A percentile compares a stretch with the other conserved stretches of the same genome.
Conservation (phyloP, 2,329 filamentous ascomycete genomes). For the Kalaharituber pfeilii region DNA sequence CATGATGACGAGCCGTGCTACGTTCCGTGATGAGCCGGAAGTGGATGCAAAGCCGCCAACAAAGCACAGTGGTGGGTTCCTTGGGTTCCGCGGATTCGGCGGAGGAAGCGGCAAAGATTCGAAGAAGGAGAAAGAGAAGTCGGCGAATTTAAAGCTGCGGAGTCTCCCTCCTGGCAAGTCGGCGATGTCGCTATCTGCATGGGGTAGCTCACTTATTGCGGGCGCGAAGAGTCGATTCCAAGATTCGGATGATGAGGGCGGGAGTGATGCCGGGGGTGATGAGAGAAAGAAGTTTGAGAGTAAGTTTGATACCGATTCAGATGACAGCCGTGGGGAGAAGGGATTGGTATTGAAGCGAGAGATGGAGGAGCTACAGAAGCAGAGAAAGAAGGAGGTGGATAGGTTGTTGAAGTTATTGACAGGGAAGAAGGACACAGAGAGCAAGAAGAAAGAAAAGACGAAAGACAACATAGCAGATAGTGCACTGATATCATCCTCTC, state of each 20-base stretch:
- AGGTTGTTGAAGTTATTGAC: background rate
- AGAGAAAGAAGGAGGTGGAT: background rate
- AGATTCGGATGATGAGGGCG: background rate
- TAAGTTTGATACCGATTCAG: background rate
- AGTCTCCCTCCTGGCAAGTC: too few species aligned
- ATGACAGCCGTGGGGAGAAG: background rate
- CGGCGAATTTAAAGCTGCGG: background rate
- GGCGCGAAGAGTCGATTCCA: background rate
- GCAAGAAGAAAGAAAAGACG: background rate
- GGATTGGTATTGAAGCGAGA: background rate
- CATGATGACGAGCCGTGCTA: too few species aligned
- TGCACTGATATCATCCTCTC: too few species aligned
- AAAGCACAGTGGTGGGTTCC: background rate
- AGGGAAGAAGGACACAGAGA: background rate
- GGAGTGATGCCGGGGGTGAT: background rate
- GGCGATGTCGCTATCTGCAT: background rate
- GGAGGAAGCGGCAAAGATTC: background rate
- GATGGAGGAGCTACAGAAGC: background rate
- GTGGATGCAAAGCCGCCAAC: too few species aligned
- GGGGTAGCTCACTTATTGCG: background rate
- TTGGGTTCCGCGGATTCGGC: background rate
- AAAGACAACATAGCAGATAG: too few species aligned
- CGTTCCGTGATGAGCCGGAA: too few species aligned
- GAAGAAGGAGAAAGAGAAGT: background rate
- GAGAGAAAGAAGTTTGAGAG: background rate